Base-by-base conservation (phyloP, 768 basidiomycete species). In the Fomitopsis serialis region DNA sequence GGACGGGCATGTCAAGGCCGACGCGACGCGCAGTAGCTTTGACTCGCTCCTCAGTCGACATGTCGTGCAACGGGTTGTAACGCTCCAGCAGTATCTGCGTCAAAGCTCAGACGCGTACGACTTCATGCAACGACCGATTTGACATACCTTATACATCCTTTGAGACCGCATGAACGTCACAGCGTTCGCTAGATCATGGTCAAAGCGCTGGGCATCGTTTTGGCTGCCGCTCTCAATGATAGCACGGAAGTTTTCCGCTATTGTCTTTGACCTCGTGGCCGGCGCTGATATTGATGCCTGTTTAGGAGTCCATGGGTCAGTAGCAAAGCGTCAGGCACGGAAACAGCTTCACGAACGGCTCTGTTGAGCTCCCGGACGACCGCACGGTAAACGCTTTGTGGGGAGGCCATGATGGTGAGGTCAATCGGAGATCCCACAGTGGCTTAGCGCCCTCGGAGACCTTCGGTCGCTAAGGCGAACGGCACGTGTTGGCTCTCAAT, bases 1-100 rank as follows among this genome's bases (percentile, higher is more conserved):
- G 68, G 44, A 79, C 62, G 10, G 93, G 92, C 78, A 94, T 85
- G 62, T 96, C 78, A 50, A 98, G 70, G 3, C 94, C 94, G 34
- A 98, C 94, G 57, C 93, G 74, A 42, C 84, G 78, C 2, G 92
- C 93, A 0, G 94, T 94, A 1, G 90, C 90, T 61, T 84, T 76
- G 55, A 96, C 78, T 59, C 88, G 74, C 65, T 96, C 92, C 59
- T 92, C 83, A 5, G 78, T 72, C 0, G 91, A 87, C 57, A 95
- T 75, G 62, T 93, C 89, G 40, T 85, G 69, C 17, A 88, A 72
- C 0, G 94, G 93, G 67, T 94, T 96, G 72, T 98, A 98, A 50
- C 91, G 76, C 50, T 91, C 88, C 56, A 97, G 68, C 45, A 97
- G 72, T 21, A 73, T 74, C 94, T 97, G 62, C 34, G 36, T 19